Conservation (phyloP, 2,329 filamentous ascomycete species). For the Colletotrichum aenigma region DNA sequence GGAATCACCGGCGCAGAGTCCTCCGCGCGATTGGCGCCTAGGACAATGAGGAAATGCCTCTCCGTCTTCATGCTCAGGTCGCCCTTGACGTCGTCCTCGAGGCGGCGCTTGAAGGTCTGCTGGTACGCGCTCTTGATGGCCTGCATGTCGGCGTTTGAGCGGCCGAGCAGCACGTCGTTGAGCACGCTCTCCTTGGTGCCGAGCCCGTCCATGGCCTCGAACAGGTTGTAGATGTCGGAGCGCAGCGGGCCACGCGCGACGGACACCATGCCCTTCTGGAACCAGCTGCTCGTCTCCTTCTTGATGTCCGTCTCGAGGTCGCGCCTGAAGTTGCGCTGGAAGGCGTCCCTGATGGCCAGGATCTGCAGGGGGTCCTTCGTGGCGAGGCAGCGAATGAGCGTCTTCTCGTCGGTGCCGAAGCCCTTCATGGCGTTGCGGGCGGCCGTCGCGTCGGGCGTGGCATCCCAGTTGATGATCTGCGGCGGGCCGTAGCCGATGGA, state of each 20-base stretch:
- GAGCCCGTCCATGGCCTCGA: conserved; percentile 74
- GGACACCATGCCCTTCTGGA: conserved; percentile 76
- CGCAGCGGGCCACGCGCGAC: conserved; percentile 79
- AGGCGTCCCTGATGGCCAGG: conserved; percentile 69
- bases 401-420: conserved; percentile 85
- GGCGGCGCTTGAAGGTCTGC: conserved; percentile 64
- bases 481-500: conserved; percentile 77
- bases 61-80: conserved; percentile 89
- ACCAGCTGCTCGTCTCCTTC: conserved; percentile 76
- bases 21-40: conserved; percentile 76
- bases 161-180: conserved; percentile 82
- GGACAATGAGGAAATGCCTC: conserved; percentile 81
- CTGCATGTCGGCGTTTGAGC: conserved; percentile 85
- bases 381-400: conserved; percentile 72
- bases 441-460: conserved; percentile 69
- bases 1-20: conserved; percentile 77
- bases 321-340: conserved; percentile 66
- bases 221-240: conserved; percentile 74
- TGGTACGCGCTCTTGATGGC: conserved; percentile 85
- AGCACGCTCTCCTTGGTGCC: conserved; percentile 88
- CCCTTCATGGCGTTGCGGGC: conserved; percentile 90
- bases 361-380: conserved; percentile 81
- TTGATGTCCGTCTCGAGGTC: conserved; percentile 77
- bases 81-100: conserved; percentile 75
- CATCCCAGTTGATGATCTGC: conserved; percentile 73